Conservation (phyloP, 352 stramenopile species). For the Phytopythium mirpurense region DNA sequence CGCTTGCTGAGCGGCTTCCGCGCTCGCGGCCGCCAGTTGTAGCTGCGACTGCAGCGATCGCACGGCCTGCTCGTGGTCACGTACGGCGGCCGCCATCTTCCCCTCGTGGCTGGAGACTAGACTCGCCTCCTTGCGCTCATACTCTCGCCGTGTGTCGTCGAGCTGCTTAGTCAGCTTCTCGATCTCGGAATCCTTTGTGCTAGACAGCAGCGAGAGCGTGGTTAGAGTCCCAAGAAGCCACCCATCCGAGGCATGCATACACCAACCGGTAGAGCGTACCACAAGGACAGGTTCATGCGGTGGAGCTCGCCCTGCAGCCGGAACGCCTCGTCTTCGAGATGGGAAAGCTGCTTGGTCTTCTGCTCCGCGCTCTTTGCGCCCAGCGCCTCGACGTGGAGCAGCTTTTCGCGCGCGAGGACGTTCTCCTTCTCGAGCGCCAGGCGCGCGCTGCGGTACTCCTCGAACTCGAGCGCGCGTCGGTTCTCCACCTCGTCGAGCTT, state of each 20-base stretch:
- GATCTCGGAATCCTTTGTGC: conserved; percentile 43
- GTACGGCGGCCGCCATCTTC: conserved; percentile 20
- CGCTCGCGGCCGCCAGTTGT: conserved; percentile 23
- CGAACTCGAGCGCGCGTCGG: conserved; percentile 51
- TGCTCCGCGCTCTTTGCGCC: conserved; percentile 38
- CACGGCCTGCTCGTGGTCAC: conserved; percentile 38
- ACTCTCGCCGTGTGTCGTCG: conserved; percentile 36
- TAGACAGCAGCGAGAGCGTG: conserved; percentile 3
- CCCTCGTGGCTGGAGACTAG: conserved; percentile 31
- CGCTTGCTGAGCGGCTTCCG: conserved; percentile 28
- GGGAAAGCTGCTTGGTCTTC: conserved; percentile 45
- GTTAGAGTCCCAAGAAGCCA: neutral
- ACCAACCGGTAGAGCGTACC: conserved; percentile 16
- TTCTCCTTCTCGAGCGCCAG: conserved; percentile 52
- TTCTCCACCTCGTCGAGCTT: conserved; percentile 70
- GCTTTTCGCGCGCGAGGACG: conserved; percentile 43
- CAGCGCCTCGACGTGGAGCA: conserved; percentile 37
- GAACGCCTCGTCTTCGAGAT: conserved; percentile 65
- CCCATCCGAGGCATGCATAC: too few relatives aligned
- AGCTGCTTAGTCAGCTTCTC: conserved; percentile 51
- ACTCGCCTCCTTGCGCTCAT: conserved; percentile 32
- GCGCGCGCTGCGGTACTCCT: conserved; percentile 52
- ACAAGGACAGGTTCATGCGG: conserved; percentile 27
- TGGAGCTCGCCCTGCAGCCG: conserved; percentile 49
- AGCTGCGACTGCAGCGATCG: conserved; percentile 42